Conservation (phyloP, 73 alveolate species). For the Tetrahymena borealis region DNA sequence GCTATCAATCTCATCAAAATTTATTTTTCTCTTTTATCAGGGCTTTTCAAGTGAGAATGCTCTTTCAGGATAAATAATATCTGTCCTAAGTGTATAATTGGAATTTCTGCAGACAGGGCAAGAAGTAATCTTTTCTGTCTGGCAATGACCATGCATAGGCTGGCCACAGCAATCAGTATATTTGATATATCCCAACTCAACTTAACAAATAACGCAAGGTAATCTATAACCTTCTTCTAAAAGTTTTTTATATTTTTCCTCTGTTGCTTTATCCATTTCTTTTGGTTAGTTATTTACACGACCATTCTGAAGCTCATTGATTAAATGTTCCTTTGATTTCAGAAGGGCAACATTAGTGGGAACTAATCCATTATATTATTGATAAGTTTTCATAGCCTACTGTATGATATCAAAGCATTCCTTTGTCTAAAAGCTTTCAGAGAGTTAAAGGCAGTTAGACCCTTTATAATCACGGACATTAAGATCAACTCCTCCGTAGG, state of each 20-base stretch:
- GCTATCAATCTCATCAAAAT: too few species aligned
- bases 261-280: background rate
- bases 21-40: too few species aligned
- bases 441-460: background rate
- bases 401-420: background rate
- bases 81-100: background rate
- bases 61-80: background rate
- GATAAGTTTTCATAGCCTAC: background rate
- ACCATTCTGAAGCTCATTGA: background rate
- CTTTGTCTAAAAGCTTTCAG: background rate
- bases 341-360: background rate
- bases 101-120: background rate
- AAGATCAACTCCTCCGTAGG: background rate
- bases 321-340: background rate
- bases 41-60: background rate
- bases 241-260: background rate
- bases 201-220: background rate
- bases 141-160: background rate
- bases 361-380: background rate
- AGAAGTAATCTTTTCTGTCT: background rate
- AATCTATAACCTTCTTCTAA: conserved; percentile 1
- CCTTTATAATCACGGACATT: background rate
- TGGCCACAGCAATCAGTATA: background rate
- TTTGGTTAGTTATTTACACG: background rate
- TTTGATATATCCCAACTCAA: background rate